Percentiles rank a stretch among this genome's conserved stretches.
Conservation (phyloP, 2,329 filamentous ascomycete genomes). For the Calonectria crousiana region DNA sequence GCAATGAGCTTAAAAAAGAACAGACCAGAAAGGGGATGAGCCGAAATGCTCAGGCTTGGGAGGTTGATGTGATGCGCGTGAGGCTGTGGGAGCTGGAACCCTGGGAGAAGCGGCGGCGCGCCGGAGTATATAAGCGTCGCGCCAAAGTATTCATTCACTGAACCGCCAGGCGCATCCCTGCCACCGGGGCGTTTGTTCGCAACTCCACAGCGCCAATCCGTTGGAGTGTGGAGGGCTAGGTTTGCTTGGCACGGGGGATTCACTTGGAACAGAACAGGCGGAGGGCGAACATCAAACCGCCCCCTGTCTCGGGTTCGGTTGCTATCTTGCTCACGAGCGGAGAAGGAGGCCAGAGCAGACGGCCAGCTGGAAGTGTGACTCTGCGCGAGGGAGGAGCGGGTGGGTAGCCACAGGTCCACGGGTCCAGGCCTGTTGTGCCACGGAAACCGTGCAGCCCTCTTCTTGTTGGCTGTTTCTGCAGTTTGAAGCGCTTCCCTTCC, state of each 20-base stretch:
- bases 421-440: background rate
- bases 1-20: conserved; percentile 1
- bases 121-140: conserved; percentile 21
- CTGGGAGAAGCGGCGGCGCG: background rate
- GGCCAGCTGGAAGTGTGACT: background rate
- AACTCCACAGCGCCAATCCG: background rate
- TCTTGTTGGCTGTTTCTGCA: no score
- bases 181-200: background rate
- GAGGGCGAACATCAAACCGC: background rate
- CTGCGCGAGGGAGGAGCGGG: background rate
- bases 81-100: conserved; percentile 13
- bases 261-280: background rate
- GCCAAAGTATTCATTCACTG: conserved; percentile 25
- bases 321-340: background rate
- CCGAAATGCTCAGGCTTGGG: background rate
- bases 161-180: conserved; percentile 1
- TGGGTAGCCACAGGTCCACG: background rate
- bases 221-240: background rate
- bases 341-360: background rate
- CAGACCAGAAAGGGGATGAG: background rate
- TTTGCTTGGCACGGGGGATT: conserved; percentile 13
- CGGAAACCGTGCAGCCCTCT: background rate
- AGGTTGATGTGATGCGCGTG: conserved; percentile 6
- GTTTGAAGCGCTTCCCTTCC: background rate
- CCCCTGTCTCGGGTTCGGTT: conserved; percentile 17